Evolutionary conservation across 208 protist species (phyloP).

Genomic region (Naegleria gruberi): DNA sequence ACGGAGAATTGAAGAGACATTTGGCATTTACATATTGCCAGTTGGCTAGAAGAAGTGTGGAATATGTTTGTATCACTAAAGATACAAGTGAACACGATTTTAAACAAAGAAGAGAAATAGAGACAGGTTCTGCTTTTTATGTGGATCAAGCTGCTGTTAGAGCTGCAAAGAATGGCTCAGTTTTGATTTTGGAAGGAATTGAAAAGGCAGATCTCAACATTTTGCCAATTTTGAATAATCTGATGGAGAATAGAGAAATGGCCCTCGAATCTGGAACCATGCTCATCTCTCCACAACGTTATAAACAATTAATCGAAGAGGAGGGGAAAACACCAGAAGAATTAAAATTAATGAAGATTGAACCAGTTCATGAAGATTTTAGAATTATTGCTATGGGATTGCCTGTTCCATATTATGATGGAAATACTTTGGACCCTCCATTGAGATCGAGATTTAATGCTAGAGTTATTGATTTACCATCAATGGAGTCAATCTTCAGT

Average conservation of each 20-base stretch:
- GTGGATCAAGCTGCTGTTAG: conserved; percentile 79
- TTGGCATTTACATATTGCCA: conserved; percentile 58
- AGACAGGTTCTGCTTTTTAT: conserved; percentile 65
- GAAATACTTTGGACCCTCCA: conserved; percentile 69
- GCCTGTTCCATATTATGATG: conserved; percentile 68
- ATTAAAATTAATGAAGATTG: conserved; percentile 52
- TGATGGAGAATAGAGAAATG: conserved; percentile 92
- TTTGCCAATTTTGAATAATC: conserved; percentile 81
- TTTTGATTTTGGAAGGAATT: conserved; percentile 86
- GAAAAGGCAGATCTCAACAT: conserved; percentile 88
- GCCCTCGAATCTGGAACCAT: conserved; percentile 79
- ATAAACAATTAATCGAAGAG: conserved; percentile 62
- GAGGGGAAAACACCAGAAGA: conserved; percentile 40
- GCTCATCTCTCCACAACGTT: conserved; percentile 71
- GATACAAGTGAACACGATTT: conserved; percentile 89
- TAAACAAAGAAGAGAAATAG: conserved; percentile 81
- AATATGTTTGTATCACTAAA: conserved; percentile 71
- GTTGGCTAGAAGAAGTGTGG: conserved; percentile 62
- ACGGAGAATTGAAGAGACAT: conserved; percentile 5
- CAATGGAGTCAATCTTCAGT: background rate
- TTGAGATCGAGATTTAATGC: conserved; percentile 35
- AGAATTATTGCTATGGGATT: conserved; percentile 84
- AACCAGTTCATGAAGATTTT: conserved; percentile 77
- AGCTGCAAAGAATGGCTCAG: conserved; percentile 71
- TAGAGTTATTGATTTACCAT: background rate